Percentiles rank a stretch among this genome's conserved stretches.
Conservation (phyloP, 2,329 filamentous ascomycete genomes). For the Verticillium klebahnii region DNA sequence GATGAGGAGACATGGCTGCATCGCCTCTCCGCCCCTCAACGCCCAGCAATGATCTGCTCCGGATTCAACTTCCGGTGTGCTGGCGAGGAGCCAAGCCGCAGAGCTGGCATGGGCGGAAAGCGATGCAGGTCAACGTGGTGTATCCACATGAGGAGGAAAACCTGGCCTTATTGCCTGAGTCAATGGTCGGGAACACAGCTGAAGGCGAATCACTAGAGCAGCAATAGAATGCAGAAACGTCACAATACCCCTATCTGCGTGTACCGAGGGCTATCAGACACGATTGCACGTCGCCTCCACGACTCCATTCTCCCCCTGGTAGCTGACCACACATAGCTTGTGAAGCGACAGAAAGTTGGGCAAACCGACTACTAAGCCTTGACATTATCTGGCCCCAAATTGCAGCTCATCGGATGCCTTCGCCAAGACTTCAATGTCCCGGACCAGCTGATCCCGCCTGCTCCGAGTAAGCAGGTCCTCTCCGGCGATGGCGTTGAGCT, state of each 20-base stretch:
- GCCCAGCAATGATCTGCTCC: not conserved
- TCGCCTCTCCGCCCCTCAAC: not conserved
- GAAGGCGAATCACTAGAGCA: too few relatives aligned
- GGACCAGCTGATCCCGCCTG: slow-evolving; percentile 35
- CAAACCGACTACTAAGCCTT: not conserved
- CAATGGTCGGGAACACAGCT: too few relatives aligned
- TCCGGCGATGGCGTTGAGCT: slow-evolving; percentile 53
- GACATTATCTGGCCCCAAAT: not conserved
- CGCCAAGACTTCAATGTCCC: slow-evolving; percentile 40
- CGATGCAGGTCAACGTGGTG: not conserved
- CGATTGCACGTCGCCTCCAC: too few relatives aligned
- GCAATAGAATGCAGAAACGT: too few relatives aligned
- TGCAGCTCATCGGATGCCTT: slow-evolving; percentile 21
- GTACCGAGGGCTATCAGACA: too few relatives aligned
- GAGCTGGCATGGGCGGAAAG: not conserved
- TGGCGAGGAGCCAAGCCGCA: not conserved
- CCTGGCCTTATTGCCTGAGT: too few relatives aligned
- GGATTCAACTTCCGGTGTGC: not conserved
- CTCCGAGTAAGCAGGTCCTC: slow-evolving; percentile 42
- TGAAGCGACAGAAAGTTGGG: too few relatives aligned
- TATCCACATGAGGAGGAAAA: not conserved
- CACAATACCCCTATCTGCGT: too few relatives aligned
- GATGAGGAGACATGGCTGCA: not conserved
- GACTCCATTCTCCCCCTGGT: too few relatives aligned
- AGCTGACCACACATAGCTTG: too few relatives aligned